phyloP scores from a whole-genome alignment of 768 basidiomycete genomes.

The Tremella fuciformis region DNA sequence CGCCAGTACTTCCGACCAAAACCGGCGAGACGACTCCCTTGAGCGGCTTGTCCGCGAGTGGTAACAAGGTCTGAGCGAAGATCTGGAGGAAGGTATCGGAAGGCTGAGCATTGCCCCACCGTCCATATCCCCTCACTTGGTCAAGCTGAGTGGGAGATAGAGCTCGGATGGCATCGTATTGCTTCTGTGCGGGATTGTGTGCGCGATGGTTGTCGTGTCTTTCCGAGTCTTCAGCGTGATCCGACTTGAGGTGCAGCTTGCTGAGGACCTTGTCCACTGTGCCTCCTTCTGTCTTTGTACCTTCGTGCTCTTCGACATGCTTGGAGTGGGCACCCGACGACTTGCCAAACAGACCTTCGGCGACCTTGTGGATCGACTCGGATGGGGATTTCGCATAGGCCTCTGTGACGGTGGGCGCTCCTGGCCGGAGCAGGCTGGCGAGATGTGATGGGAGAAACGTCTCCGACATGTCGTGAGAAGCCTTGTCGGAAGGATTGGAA shows the following conservation, averaged over 20 bases:
- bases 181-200: slow-evolving; percentile 22
- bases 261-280: slow-evolving; percentile 28
- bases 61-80: slow-evolving; percentile 24
- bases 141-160: slow-evolving; percentile 17
- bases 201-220: neutral
- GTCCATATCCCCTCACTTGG: slow-evolving; percentile 21
- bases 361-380: slow-evolving; percentile 1
- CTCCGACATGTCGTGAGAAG: no score
- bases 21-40: slow-evolving; percentile 28
- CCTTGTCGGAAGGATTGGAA: no score
- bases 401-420: neutral
- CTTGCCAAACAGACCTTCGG: slow-evolving; percentile 20
- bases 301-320: slow-evolving; percentile 11
- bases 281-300: slow-evolving; percentile 10
- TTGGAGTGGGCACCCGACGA: slow-evolving; percentile 17
- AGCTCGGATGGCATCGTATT: slow-evolving; percentile 17
- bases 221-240: slow-evolving; percentile 9
- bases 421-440: no score
- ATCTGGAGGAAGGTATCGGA: slow-evolving; percentile 25
- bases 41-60: slow-evolving; percentile 24
- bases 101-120: slow-evolving; percentile 19
- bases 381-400: neutral
- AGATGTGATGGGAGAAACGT: no score
- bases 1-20: slow-evolving; percentile 24
- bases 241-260: slow-evolving; percentile 24